Conservation (phyloP, 441 rosid species). For the Pelargonium australe region DNA sequence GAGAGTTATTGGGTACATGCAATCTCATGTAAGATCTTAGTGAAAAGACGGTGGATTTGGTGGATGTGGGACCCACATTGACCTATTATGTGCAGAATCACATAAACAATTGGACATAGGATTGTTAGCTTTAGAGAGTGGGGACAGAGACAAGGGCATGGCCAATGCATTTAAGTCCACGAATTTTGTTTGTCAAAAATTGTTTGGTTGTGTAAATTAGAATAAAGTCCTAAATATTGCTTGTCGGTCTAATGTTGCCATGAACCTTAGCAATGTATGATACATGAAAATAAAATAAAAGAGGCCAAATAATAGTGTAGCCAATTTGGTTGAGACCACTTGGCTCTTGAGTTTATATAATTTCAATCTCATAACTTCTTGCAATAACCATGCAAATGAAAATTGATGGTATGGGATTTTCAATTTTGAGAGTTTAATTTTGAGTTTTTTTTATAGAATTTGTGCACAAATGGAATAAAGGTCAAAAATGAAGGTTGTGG, state of each 20-base stretch:
- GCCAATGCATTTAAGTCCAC: too few species aligned
- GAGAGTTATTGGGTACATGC: background rate
- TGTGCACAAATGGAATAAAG: background rate
- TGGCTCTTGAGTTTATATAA: background rate
- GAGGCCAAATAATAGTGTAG: background rate
- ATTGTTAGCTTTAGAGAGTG: slow-evolving; percentile 1
- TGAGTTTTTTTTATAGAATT: background rate
- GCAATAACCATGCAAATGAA: too few species aligned
- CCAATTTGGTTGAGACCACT: background rate
- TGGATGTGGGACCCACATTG: background rate
- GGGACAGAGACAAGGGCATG: background rate
- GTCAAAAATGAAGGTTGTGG: too few species aligned
- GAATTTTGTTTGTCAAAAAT: background rate
- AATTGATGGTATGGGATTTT: too few species aligned
- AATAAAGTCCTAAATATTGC: slow-evolving; percentile 4
- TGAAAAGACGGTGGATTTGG: background rate
- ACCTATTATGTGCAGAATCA: background rate
- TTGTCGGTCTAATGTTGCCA: slow-evolving; percentile 5
- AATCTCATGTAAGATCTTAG: background rate
- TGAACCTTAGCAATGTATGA: background rate
- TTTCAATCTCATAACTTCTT: too few species aligned
- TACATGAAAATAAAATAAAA: background rate
- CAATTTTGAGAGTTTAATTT: too few species aligned
- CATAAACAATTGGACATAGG: background rate
- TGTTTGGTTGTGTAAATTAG: background rate